A percentile compares a stretch with the other conserved stretches of the same genome.
Conservation (phyloP, 2,329 filamentous ascomycete genomes). For the Metarhizium sp. region DNA sequence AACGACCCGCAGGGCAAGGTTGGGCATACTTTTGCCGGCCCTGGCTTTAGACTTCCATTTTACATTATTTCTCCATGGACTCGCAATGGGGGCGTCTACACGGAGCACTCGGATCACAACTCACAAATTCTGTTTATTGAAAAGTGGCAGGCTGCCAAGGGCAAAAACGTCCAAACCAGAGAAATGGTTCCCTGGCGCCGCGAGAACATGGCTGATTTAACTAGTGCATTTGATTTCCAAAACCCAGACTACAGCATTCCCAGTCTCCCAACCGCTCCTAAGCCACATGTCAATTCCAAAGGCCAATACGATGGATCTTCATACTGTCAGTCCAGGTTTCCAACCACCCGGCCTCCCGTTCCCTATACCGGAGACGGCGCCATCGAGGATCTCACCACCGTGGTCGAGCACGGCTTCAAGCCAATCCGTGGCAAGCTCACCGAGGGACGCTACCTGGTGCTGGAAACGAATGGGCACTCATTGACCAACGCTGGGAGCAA, state of each 20-base stretch:
- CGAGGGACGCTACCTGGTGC: constrained; percentile 44
- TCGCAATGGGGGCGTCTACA: constrained; percentile 41
- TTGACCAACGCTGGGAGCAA: constrained; percentile 21
- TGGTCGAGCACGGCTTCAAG: constrained; percentile 46
- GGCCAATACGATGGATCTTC: constrained; percentile 36
- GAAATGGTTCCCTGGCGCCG: constrained; percentile 23
- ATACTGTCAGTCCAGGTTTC: constrained; percentile 30
- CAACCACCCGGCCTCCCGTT: constrained; percentile 29
- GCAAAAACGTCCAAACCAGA: constrained; percentile 26
- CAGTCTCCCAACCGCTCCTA: constrained; percentile 29
- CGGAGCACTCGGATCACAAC: constrained; percentile 44
- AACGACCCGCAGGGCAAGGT: constrained; percentile 31
- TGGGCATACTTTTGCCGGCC: constrained; percentile 24
- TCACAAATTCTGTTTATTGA: constrained; percentile 47
- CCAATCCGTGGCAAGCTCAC: constrained; percentile 39
- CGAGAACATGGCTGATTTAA: constrained; percentile 23
- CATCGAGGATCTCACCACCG: constrained; percentile 26
- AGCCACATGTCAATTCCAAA: constrained; percentile 29
- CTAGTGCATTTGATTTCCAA: constrained; percentile 32
- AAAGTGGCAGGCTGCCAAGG: constrained; percentile 30
- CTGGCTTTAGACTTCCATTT: constrained; percentile 39
- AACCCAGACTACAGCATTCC: constrained; percentile 41
- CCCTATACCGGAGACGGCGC: constrained; percentile 32
- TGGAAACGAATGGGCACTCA: constrained; percentile 35
- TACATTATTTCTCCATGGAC: constrained; percentile 48